phyloP scores from a whole-genome alignment of 176 grass and related monocot species.

The Metroxylon sagu region DNA sequence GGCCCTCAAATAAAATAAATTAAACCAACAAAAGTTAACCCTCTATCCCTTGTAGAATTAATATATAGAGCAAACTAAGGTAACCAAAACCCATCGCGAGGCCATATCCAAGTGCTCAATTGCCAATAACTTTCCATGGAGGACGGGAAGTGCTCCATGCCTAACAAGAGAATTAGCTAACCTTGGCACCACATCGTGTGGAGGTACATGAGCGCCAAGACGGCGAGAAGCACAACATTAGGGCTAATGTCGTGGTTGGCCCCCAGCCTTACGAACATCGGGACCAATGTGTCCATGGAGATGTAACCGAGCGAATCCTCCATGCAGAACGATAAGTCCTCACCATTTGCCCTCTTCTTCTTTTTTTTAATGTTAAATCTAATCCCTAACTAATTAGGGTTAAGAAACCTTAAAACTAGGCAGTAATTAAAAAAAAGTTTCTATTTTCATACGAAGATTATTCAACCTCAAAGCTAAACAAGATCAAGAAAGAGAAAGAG shows the following conservation, averaged over 20 bases:
- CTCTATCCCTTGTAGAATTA: no score
- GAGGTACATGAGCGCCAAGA: conserved; percentile 83
- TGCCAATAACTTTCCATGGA: conserved; percentile 48
- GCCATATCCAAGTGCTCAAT: conserved; percentile 91
- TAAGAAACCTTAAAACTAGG: no score
- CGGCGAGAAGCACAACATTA: conserved; percentile 65
- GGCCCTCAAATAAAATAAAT: no score
- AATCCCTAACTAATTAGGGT: no score
- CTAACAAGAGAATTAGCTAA: conserved; percentile 51
- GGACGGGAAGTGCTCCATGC: conserved; percentile 67
- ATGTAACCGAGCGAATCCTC: conserved; percentile 56
- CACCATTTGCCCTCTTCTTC: neutral
- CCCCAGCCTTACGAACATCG: conserved; percentile 50
- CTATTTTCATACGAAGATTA: no score
- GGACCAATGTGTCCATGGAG: conserved; percentile 48
- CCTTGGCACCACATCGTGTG: conserved; percentile 82
- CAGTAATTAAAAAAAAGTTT: no score
- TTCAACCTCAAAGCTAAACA: no score
- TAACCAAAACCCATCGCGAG: no score
- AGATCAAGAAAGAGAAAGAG: no score
- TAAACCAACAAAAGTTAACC: no score
- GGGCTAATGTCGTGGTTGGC: conserved; percentile 28
- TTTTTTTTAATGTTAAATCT: no score
- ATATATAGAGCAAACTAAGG: no score
- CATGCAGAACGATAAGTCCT: conserved; percentile 77